phyloP scores from a whole-genome alignment of 2,329 filamentous ascomycete species.

The Colletotrichum paranaense region DNA sequence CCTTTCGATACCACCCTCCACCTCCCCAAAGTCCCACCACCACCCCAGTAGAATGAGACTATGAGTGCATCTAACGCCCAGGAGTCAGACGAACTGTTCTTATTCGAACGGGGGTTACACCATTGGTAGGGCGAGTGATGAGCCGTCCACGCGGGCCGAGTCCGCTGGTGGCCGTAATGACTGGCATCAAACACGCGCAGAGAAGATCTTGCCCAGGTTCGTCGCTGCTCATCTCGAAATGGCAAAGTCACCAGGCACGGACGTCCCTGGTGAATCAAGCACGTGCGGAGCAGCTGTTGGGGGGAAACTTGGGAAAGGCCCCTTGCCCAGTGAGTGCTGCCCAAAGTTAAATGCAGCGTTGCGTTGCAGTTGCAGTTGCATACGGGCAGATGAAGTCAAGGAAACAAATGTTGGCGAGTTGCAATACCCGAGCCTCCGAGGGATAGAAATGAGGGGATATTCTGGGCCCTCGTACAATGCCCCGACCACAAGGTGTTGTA shows the following conservation, averaged over 20 bases:
- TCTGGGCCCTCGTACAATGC: neutral
- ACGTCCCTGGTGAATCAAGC: conserved; percentile 15
- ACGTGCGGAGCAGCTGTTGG: conserved; percentile 20
- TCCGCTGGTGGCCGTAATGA: conserved; percentile 14
- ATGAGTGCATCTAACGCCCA: neutral
- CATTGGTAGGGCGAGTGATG: neutral
- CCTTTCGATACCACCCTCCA: neutral
- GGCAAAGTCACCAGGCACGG: conserved; percentile 23
- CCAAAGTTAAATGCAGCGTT: conserved; percentile 12
- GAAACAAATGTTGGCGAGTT: conserved; percentile 4
- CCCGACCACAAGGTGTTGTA: neutral
- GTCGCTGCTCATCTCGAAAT: conserved; percentile 10
- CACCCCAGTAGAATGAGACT: neutral
- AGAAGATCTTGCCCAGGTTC: conserved; percentile 27
- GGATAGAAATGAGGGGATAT: neutral
- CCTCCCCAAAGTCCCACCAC: neutral
- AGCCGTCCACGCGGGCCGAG: conserved; percentile 19
- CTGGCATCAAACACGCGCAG: conserved; percentile 15
- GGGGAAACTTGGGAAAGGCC: neutral
- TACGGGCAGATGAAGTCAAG: neutral
- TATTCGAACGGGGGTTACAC: neutral
- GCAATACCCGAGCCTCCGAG: neutral
- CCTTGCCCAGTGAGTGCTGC: conserved; percentile 22
- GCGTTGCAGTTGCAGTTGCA: conserved; percentile 10
- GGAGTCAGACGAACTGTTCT: conserved; percentile 17